phyloP scores from a whole-genome alignment of 2,329 filamentous ascomycete species.

The Aspergillus calidoustus region DNA sequence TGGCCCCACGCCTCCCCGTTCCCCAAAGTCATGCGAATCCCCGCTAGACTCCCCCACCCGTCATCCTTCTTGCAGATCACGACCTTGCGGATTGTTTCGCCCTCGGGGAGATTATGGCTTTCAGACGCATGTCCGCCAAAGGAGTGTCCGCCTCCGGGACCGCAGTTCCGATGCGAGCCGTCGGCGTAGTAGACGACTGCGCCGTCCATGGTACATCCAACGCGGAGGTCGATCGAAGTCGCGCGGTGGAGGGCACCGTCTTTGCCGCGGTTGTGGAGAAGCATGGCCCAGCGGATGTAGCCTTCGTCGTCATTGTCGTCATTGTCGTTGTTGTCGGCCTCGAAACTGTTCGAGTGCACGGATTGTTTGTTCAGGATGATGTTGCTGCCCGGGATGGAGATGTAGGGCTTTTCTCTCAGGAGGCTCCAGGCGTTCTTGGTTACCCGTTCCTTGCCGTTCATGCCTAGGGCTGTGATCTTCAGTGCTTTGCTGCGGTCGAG shows the following conservation, averaged over 20 bases:
- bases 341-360: background rate
- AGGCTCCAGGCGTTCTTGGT: background rate
- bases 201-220: slow-evolving; percentile 1
- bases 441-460: background rate
- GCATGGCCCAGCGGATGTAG: background rate
- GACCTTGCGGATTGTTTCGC: background rate
- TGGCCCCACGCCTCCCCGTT: background rate
- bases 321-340: background rate
- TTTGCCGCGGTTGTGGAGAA: background rate
- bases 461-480: background rate
- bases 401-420: background rate
- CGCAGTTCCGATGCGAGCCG: background rate
- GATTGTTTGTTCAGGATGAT: slow-evolving; percentile 1
- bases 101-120: background rate
- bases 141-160: background rate
- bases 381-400: background rate
- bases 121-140: slow-evolving; percentile 6
- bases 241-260: background rate
- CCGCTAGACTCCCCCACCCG: background rate
- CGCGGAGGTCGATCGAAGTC: slow-evolving; percentile 2
- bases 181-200: slow-evolving; percentile 6
- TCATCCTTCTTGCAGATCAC: background rate
- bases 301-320: background rate
- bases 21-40: background rate
- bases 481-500: background rate